Conservation (phyloP, 2,329 filamentous ascomycete species). For the Cryphonectria carpinicola region DNA sequence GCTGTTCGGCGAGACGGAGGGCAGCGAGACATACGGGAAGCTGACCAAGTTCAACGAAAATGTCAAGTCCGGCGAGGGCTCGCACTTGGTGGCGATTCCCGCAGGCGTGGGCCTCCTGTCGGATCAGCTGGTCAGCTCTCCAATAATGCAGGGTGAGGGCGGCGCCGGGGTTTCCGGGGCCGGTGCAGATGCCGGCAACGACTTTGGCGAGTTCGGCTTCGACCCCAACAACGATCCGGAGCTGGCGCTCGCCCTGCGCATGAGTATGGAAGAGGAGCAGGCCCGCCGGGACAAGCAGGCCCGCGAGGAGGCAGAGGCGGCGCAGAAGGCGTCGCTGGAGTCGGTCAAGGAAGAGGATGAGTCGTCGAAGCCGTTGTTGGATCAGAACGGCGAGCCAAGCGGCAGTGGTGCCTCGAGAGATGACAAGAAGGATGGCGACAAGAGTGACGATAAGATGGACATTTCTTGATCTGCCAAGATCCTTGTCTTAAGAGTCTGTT, state of each 20-base stretch:
- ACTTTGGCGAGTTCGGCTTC: constrained; percentile 81
- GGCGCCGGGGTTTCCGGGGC: constrained; percentile 65
- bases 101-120: constrained; percentile 91
- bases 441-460: constrained; percentile 79
- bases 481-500: neutral
- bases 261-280: constrained; percentile 99
- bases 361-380: constrained; percentile 63
- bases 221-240: constrained; percentile 93
- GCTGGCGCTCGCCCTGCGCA: constrained; percentile 87
- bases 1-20: constrained; percentile 90
- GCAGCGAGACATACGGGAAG: constrained; percentile 88
- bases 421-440: constrained; percentile 52
- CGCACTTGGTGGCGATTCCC: constrained; percentile 86
- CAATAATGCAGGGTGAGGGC: constrained; percentile 85
- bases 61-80: constrained; percentile 89
- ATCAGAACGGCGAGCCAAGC: constrained; percentile 67
- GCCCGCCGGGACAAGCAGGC: constrained; percentile 64
- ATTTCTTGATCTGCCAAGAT: constrained; percentile 63
- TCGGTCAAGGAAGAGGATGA: constrained; percentile 82
- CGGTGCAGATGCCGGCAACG: constrained; percentile 60
- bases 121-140: constrained; percentile 86
- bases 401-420: constrained; percentile 46
- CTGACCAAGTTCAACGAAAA: constrained; percentile 91
- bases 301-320: constrained; percentile 80
- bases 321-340: constrained; percentile 74